Evolutionary conservation across 441 rosid species (phyloP), one percentile per base, ranked within the genome.

Genomic region (Erodium moschatum): DNA sequence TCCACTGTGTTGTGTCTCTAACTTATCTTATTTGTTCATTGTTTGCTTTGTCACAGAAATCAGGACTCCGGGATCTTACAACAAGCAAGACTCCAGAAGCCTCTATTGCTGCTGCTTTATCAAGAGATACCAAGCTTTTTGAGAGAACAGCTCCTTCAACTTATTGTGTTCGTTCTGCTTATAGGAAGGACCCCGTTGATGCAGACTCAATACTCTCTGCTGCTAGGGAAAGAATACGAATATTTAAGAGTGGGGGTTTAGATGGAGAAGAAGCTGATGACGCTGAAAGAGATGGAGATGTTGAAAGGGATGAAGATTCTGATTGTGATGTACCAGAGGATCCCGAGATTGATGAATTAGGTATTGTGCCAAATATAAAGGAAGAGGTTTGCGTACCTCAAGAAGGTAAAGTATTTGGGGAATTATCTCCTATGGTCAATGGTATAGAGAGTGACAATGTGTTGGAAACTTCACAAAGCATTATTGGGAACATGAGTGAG

Each of bases 21-120:
- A 52, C 58, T 68, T 16, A 68, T 67, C 15, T n/a, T 64, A 31
- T 70, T 62, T 67, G 19, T 20, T 52, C n/a, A 8, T 27, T 5
- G 4, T 19, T 69, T 70, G 66, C 73, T 13, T 72, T 48, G 69
- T 66, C 11, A 16, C 15, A 89, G 97, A 89, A 83, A 79, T 91
- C 90, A 75, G 97, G 96, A 65, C 81, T 91, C 70, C 84, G 96
- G 76, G 96, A 91, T 82, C 87, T 91, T 73, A 83, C 93, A 12
- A 85, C 93, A 0, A 91, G 97, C 79, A 89, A 85, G 85, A 91
- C 93, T 62, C 97, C 96, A 20, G 96, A 91, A 86, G 96, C 97
- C 56, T 91, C 96, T 9, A 86, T 91, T 73, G 84, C 96, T 77
- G 97, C 93, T 83, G 96, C 97, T 16, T 78, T 91, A 82, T 89